Evolutionary conservation across 371 early-diverging fungal genomes (phyloP).

Genomic region (Zychaea mexicana): DNA sequence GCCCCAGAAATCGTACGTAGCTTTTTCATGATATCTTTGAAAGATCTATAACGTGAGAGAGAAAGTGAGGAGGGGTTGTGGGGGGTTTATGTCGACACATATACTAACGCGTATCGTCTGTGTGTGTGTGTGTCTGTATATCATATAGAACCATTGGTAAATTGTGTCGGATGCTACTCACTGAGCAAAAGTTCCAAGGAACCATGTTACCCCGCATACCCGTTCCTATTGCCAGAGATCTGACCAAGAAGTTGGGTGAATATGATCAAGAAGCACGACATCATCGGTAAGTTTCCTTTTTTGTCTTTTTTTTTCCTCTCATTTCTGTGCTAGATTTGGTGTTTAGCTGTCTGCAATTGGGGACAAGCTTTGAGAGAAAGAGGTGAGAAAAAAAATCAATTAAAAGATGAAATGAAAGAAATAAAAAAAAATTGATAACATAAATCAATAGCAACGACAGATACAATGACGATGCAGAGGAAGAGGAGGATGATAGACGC

Average conservation of each 20-base stretch:
- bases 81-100: too few species aligned
- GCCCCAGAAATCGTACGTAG: slow-evolving; percentile 62
- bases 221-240: slow-evolving; percentile 77
- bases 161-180: slow-evolving; percentile 66
- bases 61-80: too few species aligned
- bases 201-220: slow-evolving; percentile 89
- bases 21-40: background rate
- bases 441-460: background rate
- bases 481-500: background rate
- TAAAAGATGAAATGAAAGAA: background rate
- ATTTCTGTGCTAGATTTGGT: too few species aligned
- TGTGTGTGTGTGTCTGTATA: slow-evolving; percentile 2
- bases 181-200: slow-evolving; percentile 70
- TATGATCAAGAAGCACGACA: slow-evolving; percentile 41
- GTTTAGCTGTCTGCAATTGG: too few species aligned
- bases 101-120: too few species aligned
- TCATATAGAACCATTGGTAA: slow-evolving; percentile 71
- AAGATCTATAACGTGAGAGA: too few species aligned
- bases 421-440: background rate
- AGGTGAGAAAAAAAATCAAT: background rate
- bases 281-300: background rate
- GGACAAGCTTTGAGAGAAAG: background rate
- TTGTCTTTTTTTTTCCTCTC: background rate
- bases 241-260: slow-evolving; percentile 66
- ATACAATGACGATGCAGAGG: slow-evolving; percentile 4